Base-by-base conservation (phyloP, 1,284 basidiomycete genomes). In the Rhodotorula sp. region DNA sequence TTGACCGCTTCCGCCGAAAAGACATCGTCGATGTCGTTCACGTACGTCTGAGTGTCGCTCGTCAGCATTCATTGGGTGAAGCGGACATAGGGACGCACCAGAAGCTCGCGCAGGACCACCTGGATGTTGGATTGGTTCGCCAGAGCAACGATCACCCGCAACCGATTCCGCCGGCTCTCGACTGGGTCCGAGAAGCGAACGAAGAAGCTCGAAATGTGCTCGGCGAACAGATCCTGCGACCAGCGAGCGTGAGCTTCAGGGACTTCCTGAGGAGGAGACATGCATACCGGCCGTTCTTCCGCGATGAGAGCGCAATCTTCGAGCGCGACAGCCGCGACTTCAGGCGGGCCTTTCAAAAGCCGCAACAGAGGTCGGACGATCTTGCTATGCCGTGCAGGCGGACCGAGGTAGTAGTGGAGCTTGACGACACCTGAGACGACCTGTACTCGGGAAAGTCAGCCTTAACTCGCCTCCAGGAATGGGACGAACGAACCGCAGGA, bases 71-170 rank as follows among this genome's bases (percentile, higher is more conserved):
- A 17, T 15, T 13, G 11, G 39, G 13, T 44, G 39, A 17, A 36
- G 39, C 13, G 39, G 39, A 17, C 3, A 10, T 10, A 17, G 22
- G 19, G 15, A 65, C 67, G n/a, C 62, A 93, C 91, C 76, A 89
- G 87, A 74, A 94, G 88, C 79, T 97, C 94, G 39, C 87, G 83
- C 68, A 95, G 81, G 15, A 92, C 84, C 0, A 84, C 81, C 54
- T 86, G 83, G 61, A 89, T 86, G 73, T 89, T 94, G 46, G 90
- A 88, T 29, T 81, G 74, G 29, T 84, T 85, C 58, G 89, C 82
- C 9, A 95, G 79, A 7, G 84, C 83, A 13, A 88, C 81, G 59
- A 97, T 81, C 2, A 92, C 83, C 39, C 83, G 84, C 60, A 95
- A 85, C 79, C 95, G 95, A 68, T 86, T 84, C 70, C 82, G 83